These are phyloP conservation scores for Yarrowia sp. DNA, from an alignment of 805 yeast genomes.

Conservation along the genomic window DNA sequence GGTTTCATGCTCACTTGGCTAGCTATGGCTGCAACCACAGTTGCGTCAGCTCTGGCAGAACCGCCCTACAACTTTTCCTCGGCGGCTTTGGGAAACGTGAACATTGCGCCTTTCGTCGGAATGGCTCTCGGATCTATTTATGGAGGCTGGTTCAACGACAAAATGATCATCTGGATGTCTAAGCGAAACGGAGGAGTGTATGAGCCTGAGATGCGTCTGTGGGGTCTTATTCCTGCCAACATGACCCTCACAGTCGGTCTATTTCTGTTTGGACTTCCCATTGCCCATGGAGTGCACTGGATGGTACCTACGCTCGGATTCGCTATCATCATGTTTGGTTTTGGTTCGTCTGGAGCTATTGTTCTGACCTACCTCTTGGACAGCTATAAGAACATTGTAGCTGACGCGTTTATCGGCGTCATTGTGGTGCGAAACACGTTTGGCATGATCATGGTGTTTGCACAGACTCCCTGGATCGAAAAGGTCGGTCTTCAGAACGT, in stretches of 20 bases:
- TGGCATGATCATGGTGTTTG: slow-evolving; percentile 41
- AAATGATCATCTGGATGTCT: slow-evolving; percentile 39
- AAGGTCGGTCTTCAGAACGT: slow-evolving; percentile 22
- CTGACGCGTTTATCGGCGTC: slow-evolving; percentile 63
- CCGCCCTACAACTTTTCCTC: slow-evolving; percentile 40
- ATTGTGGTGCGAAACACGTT: slow-evolving; percentile 63
- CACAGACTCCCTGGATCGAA: slow-evolving; percentile 13
- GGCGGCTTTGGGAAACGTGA: slow-evolving; percentile 40
- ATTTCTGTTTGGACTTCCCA: slow-evolving; percentile 41
- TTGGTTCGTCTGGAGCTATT: slow-evolving; percentile 59
- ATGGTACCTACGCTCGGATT: slow-evolving; percentile 41
- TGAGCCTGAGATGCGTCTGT: slow-evolving; percentile 42
- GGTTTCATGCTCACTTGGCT: slow-evolving; percentile 39
- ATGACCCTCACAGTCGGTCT: slow-evolving; percentile 40
- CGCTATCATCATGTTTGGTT: slow-evolving; percentile 40
- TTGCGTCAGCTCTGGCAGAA: slow-evolving; percentile 13
- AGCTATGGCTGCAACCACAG: slow-evolving; percentile 29
- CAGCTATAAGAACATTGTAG: slow-evolving; percentile 60
- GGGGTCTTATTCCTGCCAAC: slow-evolving; percentile 33
- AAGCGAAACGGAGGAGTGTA: slow-evolving; percentile 40
- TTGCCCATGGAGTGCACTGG: slow-evolving; percentile 40
- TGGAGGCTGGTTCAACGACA: slow-evolving; percentile 40
- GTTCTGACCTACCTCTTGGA: slow-evolving; percentile 64
- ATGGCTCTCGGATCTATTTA: slow-evolving; percentile 37
- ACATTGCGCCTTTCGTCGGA: slow-evolving; percentile 40